Conservation (phyloP, 2,329 filamentous ascomycete genomes). For the Fusarium pseudonygamai region DNA sequence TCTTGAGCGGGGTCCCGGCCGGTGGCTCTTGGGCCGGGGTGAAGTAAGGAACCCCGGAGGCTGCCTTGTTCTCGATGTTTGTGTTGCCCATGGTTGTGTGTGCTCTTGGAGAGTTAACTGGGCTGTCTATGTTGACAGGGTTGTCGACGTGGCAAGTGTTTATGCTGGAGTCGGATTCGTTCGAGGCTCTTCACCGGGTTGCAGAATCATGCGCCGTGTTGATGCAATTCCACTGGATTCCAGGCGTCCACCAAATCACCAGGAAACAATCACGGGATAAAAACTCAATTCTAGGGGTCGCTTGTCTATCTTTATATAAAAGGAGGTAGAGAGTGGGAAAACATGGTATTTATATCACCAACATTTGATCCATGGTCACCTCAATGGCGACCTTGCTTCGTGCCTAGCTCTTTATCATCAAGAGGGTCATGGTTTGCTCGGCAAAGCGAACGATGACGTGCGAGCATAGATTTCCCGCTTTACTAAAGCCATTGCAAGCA, state of each 20-base stretch:
- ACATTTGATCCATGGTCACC: not conserved
- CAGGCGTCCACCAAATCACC: not conserved
- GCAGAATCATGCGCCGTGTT: constrained; percentile 2
- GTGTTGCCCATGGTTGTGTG: constrained; percentile 25
- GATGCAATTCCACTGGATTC: not conserved
- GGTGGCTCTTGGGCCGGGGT: constrained; percentile 64
- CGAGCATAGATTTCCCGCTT: not conserved
- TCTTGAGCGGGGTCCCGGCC: constrained; percentile 57
- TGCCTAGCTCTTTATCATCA: not conserved
- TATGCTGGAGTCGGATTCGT: not conserved
- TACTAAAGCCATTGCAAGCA: not conserved
- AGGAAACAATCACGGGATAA: not conserved
- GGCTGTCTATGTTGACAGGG: not conserved
- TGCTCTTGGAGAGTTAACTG: not conserved
- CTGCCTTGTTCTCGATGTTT: constrained; percentile 49
- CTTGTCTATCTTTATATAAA: not conserved
- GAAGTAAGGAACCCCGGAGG: constrained; percentile 60
- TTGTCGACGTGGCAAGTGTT: constrained; percentile 1
- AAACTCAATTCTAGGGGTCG: not conserved
- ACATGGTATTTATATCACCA: not conserved
- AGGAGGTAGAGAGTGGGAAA: not conserved
- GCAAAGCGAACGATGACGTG: constrained; percentile 20
- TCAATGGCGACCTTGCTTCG: not conserved
- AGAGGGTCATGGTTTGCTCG: not conserved
- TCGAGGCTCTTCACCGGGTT: not conserved